Base-by-base conservation (phyloP, 768 basidiomycete genomes). In the Calocera cornea region DNA sequence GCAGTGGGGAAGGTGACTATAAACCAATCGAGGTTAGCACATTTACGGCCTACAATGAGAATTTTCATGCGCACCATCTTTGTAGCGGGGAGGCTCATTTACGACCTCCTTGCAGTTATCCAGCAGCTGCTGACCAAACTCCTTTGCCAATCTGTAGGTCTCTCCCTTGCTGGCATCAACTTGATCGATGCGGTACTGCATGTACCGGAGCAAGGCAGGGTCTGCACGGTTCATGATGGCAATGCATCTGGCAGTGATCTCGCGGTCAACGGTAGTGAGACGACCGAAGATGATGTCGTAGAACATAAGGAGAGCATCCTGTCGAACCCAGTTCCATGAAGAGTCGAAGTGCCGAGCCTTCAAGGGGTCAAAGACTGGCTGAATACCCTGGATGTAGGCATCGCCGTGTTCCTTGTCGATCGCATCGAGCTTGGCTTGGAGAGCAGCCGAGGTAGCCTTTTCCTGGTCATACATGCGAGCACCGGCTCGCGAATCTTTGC, bases 301-400 rank as follows among this genome's bases (percentile, higher is more conserved):
- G 80, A 87, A 98, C 92, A 99, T 95, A 68, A 92, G 80, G 31
- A 98, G 81, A 17, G 94, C 92, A 69, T 97, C 95, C 79, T 99
- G 97, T 69, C 95, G 88, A 50, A 89, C 95, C 97, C 97, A 99
- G 75, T 99, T 99, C 97, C 95, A 99, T 5, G 90, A 93, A 1
- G 95, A 98, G 75, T 98, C 95, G 81, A 99, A 98, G 75, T 89
- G 94, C 54, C 97, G 90, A 14, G 95, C 97, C 78, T 99, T 98
- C 73, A 97, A 82, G 1, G 91, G 87, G 74, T 95, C 92, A 77
- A 99, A 99, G 68, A 85, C 83, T 11, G 97, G 97, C 74, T 95
- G 90, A 69, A 98, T 95, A 49, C 97, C 97, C 34, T 95, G 88
- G 68, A 98, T 81, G 78, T 99, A 99, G 0, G 82, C 76, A 67